Percentiles rank a stretch among this genome's conserved stretches.
Evolutionary conservation across 306 rosid species (phyloP).

Genomic region (Vigna mungo): DNA sequence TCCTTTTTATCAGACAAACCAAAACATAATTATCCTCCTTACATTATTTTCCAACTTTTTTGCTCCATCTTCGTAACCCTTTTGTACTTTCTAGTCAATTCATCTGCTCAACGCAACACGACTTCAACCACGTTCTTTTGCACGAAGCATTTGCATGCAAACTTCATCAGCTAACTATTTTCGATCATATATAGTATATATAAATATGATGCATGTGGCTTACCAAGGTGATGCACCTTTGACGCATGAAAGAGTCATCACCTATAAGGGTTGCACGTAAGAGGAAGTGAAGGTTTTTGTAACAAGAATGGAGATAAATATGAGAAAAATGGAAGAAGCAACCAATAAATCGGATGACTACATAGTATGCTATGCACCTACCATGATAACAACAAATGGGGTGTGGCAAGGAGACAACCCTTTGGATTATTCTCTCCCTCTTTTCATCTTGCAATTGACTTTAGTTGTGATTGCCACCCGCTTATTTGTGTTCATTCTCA

Average conservation of each 20-base stretch:
- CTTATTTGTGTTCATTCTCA: constrained; percentile 68
- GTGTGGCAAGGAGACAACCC: constrained; percentile 99
- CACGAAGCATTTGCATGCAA: constrained; percentile 6
- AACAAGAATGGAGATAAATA: neutral
- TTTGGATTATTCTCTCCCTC: constrained; percentile 91
- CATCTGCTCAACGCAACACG: constrained; percentile 8
- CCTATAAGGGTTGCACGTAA: constrained; percentile 27
- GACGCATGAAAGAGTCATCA: constrained; percentile 35
- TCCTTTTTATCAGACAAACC: constrained; percentile 21
- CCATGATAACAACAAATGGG: constrained; percentile 90
- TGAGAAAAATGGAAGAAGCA: constrained; percentile 34
- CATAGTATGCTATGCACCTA: constrained; percentile 83
- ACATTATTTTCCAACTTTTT: neutral
- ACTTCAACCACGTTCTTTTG: neutral
- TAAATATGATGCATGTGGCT: neutral
- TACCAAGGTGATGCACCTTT: constrained; percentile 1
- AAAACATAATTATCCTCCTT: constrained; percentile 6
- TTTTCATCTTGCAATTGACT: constrained; percentile 83
- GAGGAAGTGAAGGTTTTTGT: constrained; percentile 33
- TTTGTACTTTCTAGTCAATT: neutral
- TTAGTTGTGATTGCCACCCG: constrained; percentile 76
- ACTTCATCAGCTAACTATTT: constrained; percentile 1
- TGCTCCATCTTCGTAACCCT: constrained; percentile 11
- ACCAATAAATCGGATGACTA: constrained; percentile 39
- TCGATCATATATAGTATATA: neutral